These are phyloP conservation scores for Xylaria sp. DNA, from an alignment of 2,329 filamentous ascomycete species.

Conservation along the genomic window DNA sequence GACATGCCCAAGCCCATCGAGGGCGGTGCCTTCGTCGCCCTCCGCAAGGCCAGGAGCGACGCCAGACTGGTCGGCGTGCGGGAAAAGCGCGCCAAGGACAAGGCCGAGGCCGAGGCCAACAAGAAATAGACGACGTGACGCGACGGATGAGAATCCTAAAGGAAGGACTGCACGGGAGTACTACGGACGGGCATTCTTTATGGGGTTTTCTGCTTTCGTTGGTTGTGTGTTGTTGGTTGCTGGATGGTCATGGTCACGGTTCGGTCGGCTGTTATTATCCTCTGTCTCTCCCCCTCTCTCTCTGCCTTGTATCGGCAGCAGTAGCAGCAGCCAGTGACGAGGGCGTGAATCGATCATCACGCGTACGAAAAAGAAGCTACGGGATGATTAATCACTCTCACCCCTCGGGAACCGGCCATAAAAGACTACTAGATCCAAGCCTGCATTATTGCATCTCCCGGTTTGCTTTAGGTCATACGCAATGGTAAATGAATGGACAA, in stretches of 20 bases:
- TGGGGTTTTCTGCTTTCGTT: conserved; percentile 50
- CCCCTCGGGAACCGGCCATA: conserved; percentile 36
- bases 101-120: conserved; percentile 81
- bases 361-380: conserved; percentile 34
- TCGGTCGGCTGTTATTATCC: conserved; percentile 40
- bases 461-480: conserved; percentile 49
- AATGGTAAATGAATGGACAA: conserved; percentile 50
- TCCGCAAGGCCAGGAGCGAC: conserved; percentile 86
- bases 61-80: conserved; percentile 82
- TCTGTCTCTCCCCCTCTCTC: conserved; percentile 22
- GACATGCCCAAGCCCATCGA: conserved; percentile 78
- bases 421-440: conserved; percentile 42
- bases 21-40: conserved; percentile 86
- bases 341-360: conserved; percentile 36
- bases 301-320: conserved; percentile 32
- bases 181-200: conserved; percentile 49
- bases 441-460: conserved; percentile 48
- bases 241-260: conserved; percentile 47
- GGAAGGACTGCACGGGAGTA: conserved; percentile 50
- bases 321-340: conserved; percentile 40
- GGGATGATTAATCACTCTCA: conserved; percentile 39
- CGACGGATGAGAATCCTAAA: conserved; percentile 41
- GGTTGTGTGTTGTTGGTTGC: conserved; percentile 39
- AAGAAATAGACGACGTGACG: conserved; percentile 76
- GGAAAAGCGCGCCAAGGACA: conserved; percentile 93